Base-by-base conservation (phyloP, 164 flowering plant genomes). In the Tetrastigma voinierianum region DNA sequence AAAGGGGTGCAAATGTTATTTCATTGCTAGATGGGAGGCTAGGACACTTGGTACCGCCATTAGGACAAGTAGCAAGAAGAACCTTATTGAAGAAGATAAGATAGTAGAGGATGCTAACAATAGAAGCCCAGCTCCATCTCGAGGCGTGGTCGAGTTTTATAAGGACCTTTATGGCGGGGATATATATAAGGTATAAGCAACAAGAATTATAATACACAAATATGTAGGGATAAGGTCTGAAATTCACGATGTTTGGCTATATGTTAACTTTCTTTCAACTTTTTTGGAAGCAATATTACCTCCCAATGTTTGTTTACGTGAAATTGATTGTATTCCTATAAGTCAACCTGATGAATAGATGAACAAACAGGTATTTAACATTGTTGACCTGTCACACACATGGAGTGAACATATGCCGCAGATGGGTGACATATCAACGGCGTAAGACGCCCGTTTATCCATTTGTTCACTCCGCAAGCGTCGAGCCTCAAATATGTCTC, bases 111-210 rank as follows among this genome's bases (percentile, higher is more conserved):
- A 87, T 90, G 8, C 67, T 90, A 11, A 17, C 89, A 54, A 90
- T 93, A 20, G 84, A 93, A 58, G 87, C 91, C 84, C 88, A 87
- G 79, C 77, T 57, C 18, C 90, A 84, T 70, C 80, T 88, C 61
- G 67, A 74, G 63, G 72, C 74, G 45, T 86, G 13, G 84, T 70
- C 70, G 67, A 66, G 10, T 77, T 80, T 64, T 86, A 84, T 80
- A 74, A 81, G 61, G 84, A 82, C 59, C 67, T 81, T 14, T 52
- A 67, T 25, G 82, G 84, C 57, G 69, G 76, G 11, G 45, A 45
- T 71, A 49, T 87, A 17, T 73, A 75, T 40, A 87, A 83, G 86
- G 90, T 86, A n/a, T n/a, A 78, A 0, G 4, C 0, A 6, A 48
- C 45, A 5, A 19, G 13, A 5, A 45, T 61, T 3, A 21, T 2